These are phyloP conservation scores for Themeda triandra DNA, from an alignment of 176 grass and related monocot species.

Conservation along the genomic window DNA sequence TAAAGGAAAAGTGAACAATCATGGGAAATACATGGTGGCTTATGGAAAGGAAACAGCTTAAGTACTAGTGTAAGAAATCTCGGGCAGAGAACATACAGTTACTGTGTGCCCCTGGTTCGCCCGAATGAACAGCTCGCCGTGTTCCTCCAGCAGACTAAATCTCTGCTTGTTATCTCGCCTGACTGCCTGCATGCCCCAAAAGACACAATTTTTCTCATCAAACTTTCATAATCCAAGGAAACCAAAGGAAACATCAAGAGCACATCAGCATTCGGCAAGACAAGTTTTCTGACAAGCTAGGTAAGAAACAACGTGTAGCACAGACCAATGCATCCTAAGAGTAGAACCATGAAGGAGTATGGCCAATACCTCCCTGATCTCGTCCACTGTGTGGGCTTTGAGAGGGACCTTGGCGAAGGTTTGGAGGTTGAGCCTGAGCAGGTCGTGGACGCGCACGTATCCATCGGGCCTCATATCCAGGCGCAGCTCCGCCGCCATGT, in stretches of 20 bases:
- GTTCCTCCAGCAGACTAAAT: constrained; percentile 74
- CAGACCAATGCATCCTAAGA: background rate
- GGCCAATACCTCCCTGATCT: constrained; percentile 64
- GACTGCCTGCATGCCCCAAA: constrained; percentile 49
- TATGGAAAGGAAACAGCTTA: background rate
- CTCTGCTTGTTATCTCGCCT: constrained; percentile 80
- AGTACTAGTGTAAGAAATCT: background rate
- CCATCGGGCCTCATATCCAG: constrained; percentile 78
- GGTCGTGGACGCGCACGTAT: constrained; percentile 64
- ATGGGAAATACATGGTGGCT: background rate
- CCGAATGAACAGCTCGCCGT: constrained; percentile 69
- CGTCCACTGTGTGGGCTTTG: constrained; percentile 71
- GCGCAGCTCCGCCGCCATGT: constrained; percentile 81
- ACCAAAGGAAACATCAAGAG: background rate
- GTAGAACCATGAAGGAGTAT: background rate
- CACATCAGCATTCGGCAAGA: background rate
- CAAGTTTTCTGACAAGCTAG: background rate
- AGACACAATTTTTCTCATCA: background rate
- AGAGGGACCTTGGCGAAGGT: constrained; percentile 74
- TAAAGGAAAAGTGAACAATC: background rate
- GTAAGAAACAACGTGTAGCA: background rate
- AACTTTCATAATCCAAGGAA: background rate
- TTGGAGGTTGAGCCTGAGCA: constrained; percentile 59
- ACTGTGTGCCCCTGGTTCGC: constrained; percentile 88
- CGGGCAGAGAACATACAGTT: constrained; percentile 38